These are phyloP conservation scores for Macaranga tanarius DNA, from an alignment of 441 rosid genomes.

Conservation along the genomic window DNA sequence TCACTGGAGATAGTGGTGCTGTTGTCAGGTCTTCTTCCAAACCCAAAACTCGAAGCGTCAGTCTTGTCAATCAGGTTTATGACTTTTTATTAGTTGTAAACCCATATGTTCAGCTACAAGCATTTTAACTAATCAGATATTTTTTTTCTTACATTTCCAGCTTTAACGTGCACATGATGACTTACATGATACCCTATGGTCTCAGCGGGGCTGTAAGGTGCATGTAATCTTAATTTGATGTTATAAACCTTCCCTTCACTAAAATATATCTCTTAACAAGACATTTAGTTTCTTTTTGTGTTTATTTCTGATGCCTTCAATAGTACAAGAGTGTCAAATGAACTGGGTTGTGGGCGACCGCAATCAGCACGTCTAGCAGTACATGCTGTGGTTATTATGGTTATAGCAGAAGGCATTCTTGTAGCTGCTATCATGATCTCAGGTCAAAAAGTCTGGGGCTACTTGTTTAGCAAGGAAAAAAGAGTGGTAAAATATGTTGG, in stretches of 20 bases:
- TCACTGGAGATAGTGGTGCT: conserved; percentile 24
- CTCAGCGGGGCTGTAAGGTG: conserved; percentile 26
- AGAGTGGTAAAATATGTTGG: conserved; percentile 17
- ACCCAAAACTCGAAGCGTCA: conserved; percentile 31
- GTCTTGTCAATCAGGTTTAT: conserved; percentile 26
- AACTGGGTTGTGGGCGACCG: conserved; percentile 24
- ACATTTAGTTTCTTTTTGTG: neutral
- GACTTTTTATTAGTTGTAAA: neutral
- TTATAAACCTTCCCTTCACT: no score
- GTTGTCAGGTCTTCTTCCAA: conserved; percentile 28
- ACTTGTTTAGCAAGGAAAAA: conserved; percentile 21
- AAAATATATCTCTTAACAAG: no score
- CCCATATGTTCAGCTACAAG: neutral
- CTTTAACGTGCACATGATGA: conserved; percentile 18
- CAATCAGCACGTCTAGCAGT: conserved; percentile 21
- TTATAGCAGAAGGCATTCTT: conserved; percentile 9
- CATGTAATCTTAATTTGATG: no score
- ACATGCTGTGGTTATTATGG: conserved; percentile 2
- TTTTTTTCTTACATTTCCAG: neutral
- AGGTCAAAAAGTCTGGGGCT: conserved; percentile 22
- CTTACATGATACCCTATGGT: conserved; percentile 26
- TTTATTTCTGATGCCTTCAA: neutral
- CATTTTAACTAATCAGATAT: no score
- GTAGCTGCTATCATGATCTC: conserved; percentile 4
- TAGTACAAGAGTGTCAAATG: conserved; percentile 29